Evolutionary conservation across 192 early-diverging fungal species (phyloP).

Genomic region (Coemansia sp.): DNA sequence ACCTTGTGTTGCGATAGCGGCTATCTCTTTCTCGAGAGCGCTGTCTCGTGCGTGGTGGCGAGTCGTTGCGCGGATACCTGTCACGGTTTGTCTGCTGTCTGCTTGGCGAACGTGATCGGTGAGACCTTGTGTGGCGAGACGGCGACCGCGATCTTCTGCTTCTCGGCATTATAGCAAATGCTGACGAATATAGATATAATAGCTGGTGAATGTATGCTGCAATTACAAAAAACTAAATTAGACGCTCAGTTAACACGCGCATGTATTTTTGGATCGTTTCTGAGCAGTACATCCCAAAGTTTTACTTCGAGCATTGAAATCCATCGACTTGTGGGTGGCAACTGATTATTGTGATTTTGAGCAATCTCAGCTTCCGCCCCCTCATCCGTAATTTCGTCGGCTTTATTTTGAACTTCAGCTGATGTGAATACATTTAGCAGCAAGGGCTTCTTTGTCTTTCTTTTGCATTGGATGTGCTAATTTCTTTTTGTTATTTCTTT

Average conservation of each 20-base stretch:
- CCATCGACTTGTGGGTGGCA: too few relatives aligned
- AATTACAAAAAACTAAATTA: not conserved
- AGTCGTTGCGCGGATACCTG: constrained; percentile 3
- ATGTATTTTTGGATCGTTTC: too few relatives aligned
- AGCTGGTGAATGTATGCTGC: not conserved
- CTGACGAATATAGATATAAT: not conserved
- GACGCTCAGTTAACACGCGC: not conserved
- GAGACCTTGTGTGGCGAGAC: constrained; percentile 13
- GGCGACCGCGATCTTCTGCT: constrained; percentile 27
- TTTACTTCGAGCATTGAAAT: too few relatives aligned
- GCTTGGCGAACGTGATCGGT: constrained; percentile 35
- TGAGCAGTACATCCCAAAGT: too few relatives aligned
- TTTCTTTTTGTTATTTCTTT: not conserved
- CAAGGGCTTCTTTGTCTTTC: too few relatives aligned
- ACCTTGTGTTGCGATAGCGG: constrained; percentile 6
- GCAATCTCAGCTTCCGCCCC: too few relatives aligned
- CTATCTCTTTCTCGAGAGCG: constrained; percentile 23
- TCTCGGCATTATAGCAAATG: constrained; percentile 18
- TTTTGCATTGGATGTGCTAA: too few relatives aligned
- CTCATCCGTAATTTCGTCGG: too few relatives aligned
- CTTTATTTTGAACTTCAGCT: too few relatives aligned
- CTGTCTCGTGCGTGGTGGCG: constrained; percentile 9
- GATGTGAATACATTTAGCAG: too few relatives aligned
- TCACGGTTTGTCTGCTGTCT: constrained; percentile 15
- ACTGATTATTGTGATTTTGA: too few relatives aligned